These are phyloP conservation scores for Cladobotryum protrusum DNA, from an alignment of 2,329 filamentous ascomycete species.

Conservation along the genomic window DNA sequence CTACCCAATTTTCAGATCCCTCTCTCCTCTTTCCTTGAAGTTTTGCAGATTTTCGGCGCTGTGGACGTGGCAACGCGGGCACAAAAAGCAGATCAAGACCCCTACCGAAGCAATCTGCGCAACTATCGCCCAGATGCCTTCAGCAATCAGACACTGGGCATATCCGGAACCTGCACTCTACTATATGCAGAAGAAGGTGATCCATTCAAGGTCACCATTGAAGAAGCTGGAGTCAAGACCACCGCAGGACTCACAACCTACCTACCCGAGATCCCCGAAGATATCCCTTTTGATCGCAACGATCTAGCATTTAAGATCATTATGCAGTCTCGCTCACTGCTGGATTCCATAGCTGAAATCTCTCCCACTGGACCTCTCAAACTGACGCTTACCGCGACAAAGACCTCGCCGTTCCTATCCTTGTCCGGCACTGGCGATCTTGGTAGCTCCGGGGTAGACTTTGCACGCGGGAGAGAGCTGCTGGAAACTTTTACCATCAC, in stretches of 20 bases:
- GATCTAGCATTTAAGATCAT: constrained; percentile 87
- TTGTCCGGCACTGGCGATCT: constrained; percentile 58
- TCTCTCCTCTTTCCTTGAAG: constrained; percentile 80
- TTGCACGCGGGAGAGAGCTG: constrained; percentile 57
- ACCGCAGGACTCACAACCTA: constrained; percentile 90
- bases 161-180: constrained; percentile 80
- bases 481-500: constrained; percentile 68
- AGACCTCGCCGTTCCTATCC: constrained; percentile 63
- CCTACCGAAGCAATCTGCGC: constrained; percentile 55
- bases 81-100: constrained; percentile 52
- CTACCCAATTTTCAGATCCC: constrained; percentile 80
- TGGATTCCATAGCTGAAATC: constrained; percentile 66
- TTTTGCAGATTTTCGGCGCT: constrained; percentile 91
- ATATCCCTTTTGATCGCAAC: constrained; percentile 83
- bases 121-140: constrained; percentile 68
- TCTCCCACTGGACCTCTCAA: constrained; percentile 64
- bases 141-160: constrained; percentile 72
- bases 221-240: constrained; percentile 80
- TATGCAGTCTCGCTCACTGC: constrained; percentile 70
- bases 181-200: constrained; percentile 69
- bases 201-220: constrained; percentile 76
- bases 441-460: constrained; percentile 60
- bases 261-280: constrained; percentile 63
- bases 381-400: constrained; percentile 61
- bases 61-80: constrained; percentile 58